Conservation (phyloP, 2,329 filamentous ascomycete genomes). For the Xylariaceae sp. region DNA sequence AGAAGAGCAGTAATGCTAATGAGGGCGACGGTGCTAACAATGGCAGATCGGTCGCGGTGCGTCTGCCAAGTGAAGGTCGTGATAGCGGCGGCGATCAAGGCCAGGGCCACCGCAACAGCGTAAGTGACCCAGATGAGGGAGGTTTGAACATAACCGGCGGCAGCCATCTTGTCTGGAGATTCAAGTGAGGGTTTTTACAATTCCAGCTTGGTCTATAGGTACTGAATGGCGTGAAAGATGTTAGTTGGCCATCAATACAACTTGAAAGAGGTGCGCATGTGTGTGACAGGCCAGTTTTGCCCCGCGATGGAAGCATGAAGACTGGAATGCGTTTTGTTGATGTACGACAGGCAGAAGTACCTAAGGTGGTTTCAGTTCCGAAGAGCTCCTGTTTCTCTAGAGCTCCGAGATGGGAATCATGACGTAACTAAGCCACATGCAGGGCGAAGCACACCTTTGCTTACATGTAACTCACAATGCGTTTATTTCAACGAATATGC, state of each 20-base stretch:
- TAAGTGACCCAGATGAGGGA: conserved; percentile 96
- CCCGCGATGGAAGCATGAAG: conserved; percentile 19
- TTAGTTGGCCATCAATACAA: conserved; percentile 4
- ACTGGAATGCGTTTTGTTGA: conserved; percentile 26
- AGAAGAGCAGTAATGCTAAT: conserved; percentile 86
- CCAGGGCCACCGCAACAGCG: conserved; percentile 77
- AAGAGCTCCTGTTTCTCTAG: not conserved
- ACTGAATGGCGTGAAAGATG: not conserved
- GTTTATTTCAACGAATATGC: not conserved
- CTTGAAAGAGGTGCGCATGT: conserved; percentile 8
- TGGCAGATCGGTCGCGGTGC: conserved; percentile 81
- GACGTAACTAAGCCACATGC: conserved; percentile 21
- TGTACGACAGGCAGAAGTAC: conserved; percentile 1
- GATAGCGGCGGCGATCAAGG: conserved; percentile 78
- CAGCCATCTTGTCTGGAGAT: conserved; percentile 39
- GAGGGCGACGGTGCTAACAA: conserved; percentile 84
- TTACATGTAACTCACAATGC: not conserved
- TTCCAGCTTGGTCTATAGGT: not conserved
- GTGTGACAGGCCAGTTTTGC: conserved; percentile 5
- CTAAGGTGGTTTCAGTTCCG: not conserved
- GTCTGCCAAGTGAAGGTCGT: conserved; percentile 94
- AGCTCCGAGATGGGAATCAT: conserved; percentile 15
- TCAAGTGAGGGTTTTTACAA: not conserved
- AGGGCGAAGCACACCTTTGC: not conserved
- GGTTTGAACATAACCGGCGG: conserved; percentile 74